Conservation (phyloP, 306 rosid genomes). For the Ormosia semicastrata region DNA sequence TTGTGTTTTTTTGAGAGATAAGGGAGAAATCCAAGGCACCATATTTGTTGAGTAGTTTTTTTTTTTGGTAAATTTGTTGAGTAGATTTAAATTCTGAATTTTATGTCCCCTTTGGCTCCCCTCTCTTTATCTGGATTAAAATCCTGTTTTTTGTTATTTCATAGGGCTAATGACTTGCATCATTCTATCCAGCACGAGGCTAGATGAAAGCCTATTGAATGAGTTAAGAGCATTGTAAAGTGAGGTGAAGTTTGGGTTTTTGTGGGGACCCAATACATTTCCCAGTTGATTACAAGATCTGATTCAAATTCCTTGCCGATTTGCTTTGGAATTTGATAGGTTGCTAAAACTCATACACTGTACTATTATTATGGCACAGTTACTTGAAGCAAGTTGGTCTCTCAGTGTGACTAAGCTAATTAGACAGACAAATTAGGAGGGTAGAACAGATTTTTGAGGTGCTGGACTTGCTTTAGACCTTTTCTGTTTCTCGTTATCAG, state of each 20-base stretch:
- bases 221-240: constrained; percentile 17
- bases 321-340: constrained; percentile 27
- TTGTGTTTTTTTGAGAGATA: not conserved
- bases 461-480: too few relatives aligned
- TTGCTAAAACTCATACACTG: constrained; percentile 3
- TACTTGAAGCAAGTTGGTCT: too few relatives aligned
- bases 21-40: not conserved
- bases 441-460: too few relatives aligned
- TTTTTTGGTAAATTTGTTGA: too few relatives aligned
- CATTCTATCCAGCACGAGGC: constrained; percentile 42
- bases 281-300: not conserved
- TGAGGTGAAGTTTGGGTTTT: constrained; percentile 17
- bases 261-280: not conserved
- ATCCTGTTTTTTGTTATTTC: not conserved
- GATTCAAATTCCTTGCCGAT: constrained; percentile 7
- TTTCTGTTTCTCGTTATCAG: too few relatives aligned
- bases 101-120: not conserved
- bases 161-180: constrained; percentile 29
- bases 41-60: not conserved
- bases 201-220: constrained; percentile 31
- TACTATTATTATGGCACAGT: too few relatives aligned
- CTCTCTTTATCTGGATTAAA: not conserved
- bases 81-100: not conserved
- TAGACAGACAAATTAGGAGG: too few relatives aligned
- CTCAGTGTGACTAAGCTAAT: too few relatives aligned